Conservation (phyloP, 768 basidiomycete genomes). For the Rubroboletus satanas region DNA sequence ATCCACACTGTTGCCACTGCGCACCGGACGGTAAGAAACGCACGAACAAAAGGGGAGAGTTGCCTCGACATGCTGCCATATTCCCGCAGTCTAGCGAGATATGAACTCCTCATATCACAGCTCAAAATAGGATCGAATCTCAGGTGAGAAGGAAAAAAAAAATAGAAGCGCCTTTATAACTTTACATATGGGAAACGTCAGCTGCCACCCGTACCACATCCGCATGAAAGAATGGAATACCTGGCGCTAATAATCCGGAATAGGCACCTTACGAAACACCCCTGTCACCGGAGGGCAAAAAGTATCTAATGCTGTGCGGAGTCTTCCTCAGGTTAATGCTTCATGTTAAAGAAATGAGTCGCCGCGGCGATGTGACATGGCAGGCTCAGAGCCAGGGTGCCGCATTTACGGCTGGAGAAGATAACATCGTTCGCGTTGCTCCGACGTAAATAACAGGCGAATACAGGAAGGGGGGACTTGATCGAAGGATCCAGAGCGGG, state of each 20-base stretch:
- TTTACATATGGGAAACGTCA: conserved; percentile 12
- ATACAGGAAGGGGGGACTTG: neutral
- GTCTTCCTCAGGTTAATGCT: conserved; percentile 5
- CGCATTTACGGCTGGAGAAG: neutral
- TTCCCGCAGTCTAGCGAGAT: neutral
- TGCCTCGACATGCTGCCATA: conserved; percentile 10
- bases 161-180: neutral
- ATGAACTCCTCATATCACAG: conserved; percentile 9
- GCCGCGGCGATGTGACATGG: neutral
- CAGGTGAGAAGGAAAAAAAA: conserved; percentile 1
- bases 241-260: neutral
- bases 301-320: conserved; percentile 23
- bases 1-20: neutral
- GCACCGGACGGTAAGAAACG: neutral
- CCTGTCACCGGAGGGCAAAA: conserved; percentile 18
- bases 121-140: conserved; percentile 14
- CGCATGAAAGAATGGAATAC: conserved; percentile 1
- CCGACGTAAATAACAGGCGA: neutral
- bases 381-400: neutral
- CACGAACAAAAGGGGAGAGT: neutral
- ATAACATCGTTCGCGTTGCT: neutral
- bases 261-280: conserved; percentile 19
- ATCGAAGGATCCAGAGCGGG: neutral
- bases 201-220: conserved; percentile 6
- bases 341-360: conserved; percentile 13